These are phyloP conservation scores for Saccharomyces hybrid DNA, from an alignment of 1,139 yeast genomes.

Conservation along the genomic window DNA sequence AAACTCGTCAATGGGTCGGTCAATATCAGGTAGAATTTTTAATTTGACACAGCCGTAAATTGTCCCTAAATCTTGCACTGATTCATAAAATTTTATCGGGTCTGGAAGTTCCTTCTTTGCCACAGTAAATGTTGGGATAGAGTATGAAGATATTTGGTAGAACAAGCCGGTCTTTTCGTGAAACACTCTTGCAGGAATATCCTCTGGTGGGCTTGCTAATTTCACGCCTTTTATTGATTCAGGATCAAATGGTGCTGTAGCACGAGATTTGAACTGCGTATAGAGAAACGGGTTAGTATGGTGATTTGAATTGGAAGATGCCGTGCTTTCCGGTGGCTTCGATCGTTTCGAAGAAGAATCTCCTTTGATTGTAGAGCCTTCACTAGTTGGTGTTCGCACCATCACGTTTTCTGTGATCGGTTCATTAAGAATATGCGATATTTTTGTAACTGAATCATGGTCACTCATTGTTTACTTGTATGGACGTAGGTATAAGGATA, in stretches of 20 bases:
- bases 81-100: conserved; percentile 46
- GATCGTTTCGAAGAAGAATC: not conserved
- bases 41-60: conserved; percentile 66
- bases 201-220: not conserved
- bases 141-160: conserved; percentile 14
- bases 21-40: conserved; percentile 10
- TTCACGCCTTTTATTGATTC: conserved; percentile 7
- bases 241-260: conserved; percentile 33
- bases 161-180: conserved; percentile 14
- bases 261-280: conserved; percentile 40
- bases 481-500: not conserved
- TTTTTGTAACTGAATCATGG: conserved; percentile 4
- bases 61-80: conserved; percentile 40
- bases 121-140: conserved; percentile 42
- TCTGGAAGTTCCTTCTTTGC: conserved; percentile 42
- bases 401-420: not conserved
- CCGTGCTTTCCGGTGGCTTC: not conserved
- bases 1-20: not conserved
- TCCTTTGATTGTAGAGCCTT: not conserved
- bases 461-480: not conserved
- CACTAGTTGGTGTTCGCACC: not conserved
- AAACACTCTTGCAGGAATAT: conserved; percentile 23
- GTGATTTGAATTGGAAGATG: conserved; percentile 17
- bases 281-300: conserved; percentile 40
- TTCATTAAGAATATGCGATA: conserved; percentile 7